A percentile compares a stretch with the other conserved stretches of the same genome.
Evolutionary conservation across 495 filamentous ascomycete species (phyloP).

Genomic region (Penicilliopsis zonata): DNA sequence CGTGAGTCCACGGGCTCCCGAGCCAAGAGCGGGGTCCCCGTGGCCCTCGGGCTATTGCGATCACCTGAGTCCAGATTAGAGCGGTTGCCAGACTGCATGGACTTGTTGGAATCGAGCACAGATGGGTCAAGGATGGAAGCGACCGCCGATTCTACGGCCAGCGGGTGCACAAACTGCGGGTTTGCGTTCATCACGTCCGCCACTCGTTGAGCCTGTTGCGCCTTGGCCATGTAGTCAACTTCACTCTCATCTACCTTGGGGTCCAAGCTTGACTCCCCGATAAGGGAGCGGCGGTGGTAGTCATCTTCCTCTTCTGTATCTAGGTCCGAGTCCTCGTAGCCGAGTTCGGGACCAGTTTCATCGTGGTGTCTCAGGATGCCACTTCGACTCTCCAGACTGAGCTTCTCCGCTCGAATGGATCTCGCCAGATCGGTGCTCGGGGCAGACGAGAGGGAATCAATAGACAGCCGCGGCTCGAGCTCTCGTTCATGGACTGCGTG

Average conservation of each 20-base stretch:
- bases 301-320: conserved; percentile 11
- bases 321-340: conserved; percentile 21
- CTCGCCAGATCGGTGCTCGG: conserved; percentile 42
- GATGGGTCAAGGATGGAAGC: conserved; percentile 78
- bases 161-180: conserved; percentile 59
- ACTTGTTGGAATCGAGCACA: conserved; percentile 29
- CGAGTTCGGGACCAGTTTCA: conserved; percentile 21
- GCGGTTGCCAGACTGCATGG: conserved; percentile 21
- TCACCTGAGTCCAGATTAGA: conserved; percentile 21
- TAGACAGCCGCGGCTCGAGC: conserved; percentile 31
- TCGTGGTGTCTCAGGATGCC: conserved; percentile 30
- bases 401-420: conserved; percentile 38
- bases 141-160: conserved; percentile 75
- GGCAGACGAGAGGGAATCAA: conserved; percentile 39
- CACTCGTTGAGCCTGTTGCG: conserved; percentile 56
- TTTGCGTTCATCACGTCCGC: conserved; percentile 51
- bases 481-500: conserved; percentile 13
- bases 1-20: conserved; percentile 8
- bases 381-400: conserved; percentile 35
- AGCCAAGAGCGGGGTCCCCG: conserved; percentile 6
- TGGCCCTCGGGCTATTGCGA: conserved; percentile 13
- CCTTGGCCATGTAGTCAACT: conserved; percentile 41
- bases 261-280: conserved; percentile 44
- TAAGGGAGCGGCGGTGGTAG: conserved; percentile 26
- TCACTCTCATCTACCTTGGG: conserved; percentile 62